Evolutionary conservation across 108 stramenopile genomes (phyloP).

Genomic region (Cylindrotheca fusiformis): DNA sequence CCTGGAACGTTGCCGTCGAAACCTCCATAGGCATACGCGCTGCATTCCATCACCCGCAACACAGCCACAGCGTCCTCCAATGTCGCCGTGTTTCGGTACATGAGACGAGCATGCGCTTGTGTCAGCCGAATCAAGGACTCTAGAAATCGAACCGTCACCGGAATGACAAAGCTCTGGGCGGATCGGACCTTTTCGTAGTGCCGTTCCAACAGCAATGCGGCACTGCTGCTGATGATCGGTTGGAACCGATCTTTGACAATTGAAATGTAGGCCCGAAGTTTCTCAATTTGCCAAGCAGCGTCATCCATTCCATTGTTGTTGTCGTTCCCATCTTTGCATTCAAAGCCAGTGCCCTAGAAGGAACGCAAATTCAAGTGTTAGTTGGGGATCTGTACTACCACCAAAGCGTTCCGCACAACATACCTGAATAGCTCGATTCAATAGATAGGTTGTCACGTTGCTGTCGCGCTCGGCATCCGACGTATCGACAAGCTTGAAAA

Average conservation of each 20-base stretch:
- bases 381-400: not conserved
- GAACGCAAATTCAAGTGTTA: not conserved
- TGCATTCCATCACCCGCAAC: constrained; percentile 82
- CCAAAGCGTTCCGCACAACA: no score
- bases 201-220: constrained; percentile 67
- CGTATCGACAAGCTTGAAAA: constrained; percentile 88
- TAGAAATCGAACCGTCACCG: constrained; percentile 90
- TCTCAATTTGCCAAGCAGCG: constrained; percentile 80
- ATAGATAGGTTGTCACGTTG: constrained; percentile 82
- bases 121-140: constrained; percentile 92
- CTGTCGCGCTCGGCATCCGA: constrained; percentile 65
- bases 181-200: constrained; percentile 81
- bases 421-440: constrained; percentile 82
- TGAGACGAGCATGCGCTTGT: constrained; percentile 94
- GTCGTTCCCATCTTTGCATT: constrained; percentile 11
- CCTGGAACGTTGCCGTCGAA: constrained; percentile 35
- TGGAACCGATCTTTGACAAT: constrained; percentile 76
- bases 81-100: constrained; percentile 75
- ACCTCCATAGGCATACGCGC: constrained; percentile 52
- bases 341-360: constrained; percentile 37
- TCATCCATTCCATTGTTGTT: constrained; percentile 22
- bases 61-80: constrained; percentile 85
- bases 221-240: constrained; percentile 71
- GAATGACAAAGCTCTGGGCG: constrained; percentile 48
- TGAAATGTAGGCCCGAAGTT: constrained; percentile 88